A percentile compares a stretch with the other conserved stretches of the same genome.
Evolutionary conservation across 345 rosid species (phyloP).

Genomic region (Boechera divaricarpa): DNA sequence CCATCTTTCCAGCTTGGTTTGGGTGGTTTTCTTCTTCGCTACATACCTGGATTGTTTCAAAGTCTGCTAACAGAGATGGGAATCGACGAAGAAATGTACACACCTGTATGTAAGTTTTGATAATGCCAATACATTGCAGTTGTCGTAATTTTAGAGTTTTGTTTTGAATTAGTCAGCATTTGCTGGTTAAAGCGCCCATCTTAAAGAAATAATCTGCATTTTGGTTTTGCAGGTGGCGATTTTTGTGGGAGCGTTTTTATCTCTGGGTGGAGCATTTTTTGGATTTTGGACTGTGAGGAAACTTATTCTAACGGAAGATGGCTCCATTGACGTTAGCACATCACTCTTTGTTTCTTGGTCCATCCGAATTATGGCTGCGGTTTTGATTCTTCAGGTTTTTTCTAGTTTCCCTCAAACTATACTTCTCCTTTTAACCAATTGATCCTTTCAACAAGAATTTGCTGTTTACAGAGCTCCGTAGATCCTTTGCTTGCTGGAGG

Average conservation of each 20-base stretch:
- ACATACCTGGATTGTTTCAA: slow-evolving; percentile 66
- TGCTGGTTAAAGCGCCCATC: neutral
- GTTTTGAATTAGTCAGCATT: neutral
- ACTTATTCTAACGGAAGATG: slow-evolving; percentile 84
- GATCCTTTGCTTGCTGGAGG: slow-evolving; percentile 81
- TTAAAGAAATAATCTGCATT: neutral
- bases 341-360: slow-evolving; percentile 83
- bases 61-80: slow-evolving; percentile 79
- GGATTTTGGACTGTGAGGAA: slow-evolving; percentile 94
- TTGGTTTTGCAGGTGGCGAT: slow-evolving; percentile 61
- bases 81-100: slow-evolving; percentile 90
- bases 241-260: slow-evolving; percentile 73
- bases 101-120: slow-evolving; percentile 95
- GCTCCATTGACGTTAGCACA: slow-evolving; percentile 75
- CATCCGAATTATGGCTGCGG: slow-evolving; percentile 64
- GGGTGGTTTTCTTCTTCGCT: slow-evolving; percentile 85
- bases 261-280: slow-evolving; percentile 89
- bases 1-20: slow-evolving; percentile 69
- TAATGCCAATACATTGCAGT: slow-evolving; percentile 26
- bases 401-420: neutral
- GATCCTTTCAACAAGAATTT: slow-evolving; percentile 16
- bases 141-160: neutral
- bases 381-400: slow-evolving; percentile 83
- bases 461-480: slow-evolving; percentile 68
- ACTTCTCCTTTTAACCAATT: neutral